Conservation (phyloP, 345 rosid species). For the Gossypium thurberi region DNA sequence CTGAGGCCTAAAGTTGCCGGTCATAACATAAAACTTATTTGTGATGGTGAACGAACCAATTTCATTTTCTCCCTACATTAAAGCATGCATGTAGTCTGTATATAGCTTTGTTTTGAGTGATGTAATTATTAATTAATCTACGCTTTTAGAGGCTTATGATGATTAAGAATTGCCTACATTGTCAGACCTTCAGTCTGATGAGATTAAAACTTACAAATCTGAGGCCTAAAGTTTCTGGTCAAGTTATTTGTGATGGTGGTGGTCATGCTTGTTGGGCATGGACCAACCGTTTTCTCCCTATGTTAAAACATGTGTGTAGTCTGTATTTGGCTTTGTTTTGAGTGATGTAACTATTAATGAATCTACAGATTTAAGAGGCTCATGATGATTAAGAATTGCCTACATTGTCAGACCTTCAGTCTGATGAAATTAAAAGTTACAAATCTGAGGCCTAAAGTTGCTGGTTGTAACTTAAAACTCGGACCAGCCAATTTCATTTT, state of each 20-base stretch:
- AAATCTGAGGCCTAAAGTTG: not conserved
- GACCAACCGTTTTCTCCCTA: too few relatives aligned
- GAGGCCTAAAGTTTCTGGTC: not conserved
- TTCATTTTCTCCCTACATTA: too few relatives aligned
- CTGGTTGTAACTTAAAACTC: not conserved
- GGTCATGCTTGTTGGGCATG: too few relatives aligned
- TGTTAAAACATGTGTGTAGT: not conserved
- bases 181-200: not conserved
- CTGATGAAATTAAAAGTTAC: not conserved
- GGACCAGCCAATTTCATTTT: too few relatives aligned
- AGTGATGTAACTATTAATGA: not conserved
- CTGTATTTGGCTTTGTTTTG: not conserved
- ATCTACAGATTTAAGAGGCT: not conserved
- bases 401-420: conserved; percentile 6
- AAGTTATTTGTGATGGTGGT: too few relatives aligned
- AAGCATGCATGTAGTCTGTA: not conserved
- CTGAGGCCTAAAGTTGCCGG: not conserved
- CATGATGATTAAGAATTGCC: conserved; percentile 6
- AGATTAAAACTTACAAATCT: not conserved
- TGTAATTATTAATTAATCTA: not conserved
- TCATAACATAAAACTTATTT: not conserved
- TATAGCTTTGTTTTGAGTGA: not conserved
- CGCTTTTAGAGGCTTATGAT: not conserved
- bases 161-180: conserved; percentile 8
- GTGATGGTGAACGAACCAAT: too few relatives aligned